Conservation (phyloP, 2,329 filamentous ascomycete species). For the Lachnum nothofagi region DNA sequence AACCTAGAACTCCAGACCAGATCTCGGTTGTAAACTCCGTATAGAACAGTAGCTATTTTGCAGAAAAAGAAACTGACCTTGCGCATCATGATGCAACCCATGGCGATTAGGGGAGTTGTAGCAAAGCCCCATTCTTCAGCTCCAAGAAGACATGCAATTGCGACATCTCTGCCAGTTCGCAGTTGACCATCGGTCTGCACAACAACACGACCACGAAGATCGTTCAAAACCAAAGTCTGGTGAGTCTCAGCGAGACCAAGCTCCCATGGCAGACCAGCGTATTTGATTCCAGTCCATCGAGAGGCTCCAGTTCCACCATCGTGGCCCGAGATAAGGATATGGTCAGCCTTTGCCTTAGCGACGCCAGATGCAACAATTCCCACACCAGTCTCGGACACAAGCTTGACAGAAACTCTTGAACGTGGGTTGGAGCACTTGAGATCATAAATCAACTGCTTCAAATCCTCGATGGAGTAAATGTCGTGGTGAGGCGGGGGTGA, state of each 20-base stretch:
- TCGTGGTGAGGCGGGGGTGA: conserved; percentile 95
- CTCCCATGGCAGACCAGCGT: conserved; percentile 94
- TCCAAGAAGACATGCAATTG: conserved; percentile 88
- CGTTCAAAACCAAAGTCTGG: conserved; percentile 91
- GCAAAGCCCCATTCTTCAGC: conserved; percentile 99
- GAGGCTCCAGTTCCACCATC: conserved; percentile 96
- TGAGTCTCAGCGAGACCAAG: conserved; percentile 94
- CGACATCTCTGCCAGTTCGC: conserved; percentile 85
- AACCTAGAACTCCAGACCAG: no score
- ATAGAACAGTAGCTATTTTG: no score
- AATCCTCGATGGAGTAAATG: conserved; percentile 96
- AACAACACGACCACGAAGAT: conserved; percentile 89
- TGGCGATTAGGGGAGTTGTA: conserved; percentile 87
- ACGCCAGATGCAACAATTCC: conserved; percentile 97
- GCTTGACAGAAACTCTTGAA: conserved; percentile 89
- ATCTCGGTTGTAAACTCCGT: no score
- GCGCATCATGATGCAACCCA: conserved; percentile 95
- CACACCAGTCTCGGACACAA: conserved; percentile 94
- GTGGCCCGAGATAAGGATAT: conserved; percentile 94
- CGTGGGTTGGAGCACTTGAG: conserved; percentile 93
- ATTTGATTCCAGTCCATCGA: conserved; percentile 97
- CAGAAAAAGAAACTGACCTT: no score
- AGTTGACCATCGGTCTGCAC: conserved; percentile 96
- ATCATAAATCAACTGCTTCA: conserved; percentile 97
- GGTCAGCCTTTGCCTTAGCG: conserved; percentile 93